Evolutionary conservation across 495 filamentous ascomycete genomes (phyloP).

Genomic region (Penicillium daleae): DNA sequence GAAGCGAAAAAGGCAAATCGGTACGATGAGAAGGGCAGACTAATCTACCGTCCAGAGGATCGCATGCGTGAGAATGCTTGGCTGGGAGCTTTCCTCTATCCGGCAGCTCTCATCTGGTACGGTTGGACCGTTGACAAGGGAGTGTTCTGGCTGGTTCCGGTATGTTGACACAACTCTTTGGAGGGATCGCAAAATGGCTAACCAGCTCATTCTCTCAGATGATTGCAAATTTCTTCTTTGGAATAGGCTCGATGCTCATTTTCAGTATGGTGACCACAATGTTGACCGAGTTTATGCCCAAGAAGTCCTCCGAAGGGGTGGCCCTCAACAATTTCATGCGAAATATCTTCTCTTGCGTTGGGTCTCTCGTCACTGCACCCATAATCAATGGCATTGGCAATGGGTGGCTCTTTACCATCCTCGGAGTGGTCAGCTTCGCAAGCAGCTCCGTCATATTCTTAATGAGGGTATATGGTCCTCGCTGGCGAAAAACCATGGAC

Average conservation of each 20-base stretch:
- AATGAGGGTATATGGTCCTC: conserved; percentile 66
- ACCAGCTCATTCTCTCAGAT: conserved; percentile 41
- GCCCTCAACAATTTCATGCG: conserved; percentile 78
- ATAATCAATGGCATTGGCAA: conserved; percentile 81
- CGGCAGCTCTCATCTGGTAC: conserved; percentile 67
- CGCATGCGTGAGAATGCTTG: conserved; percentile 89
- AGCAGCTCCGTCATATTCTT: conserved; percentile 61
- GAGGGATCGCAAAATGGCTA: background rate
- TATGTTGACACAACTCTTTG: conserved; percentile 48
- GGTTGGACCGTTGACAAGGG: conserved; percentile 66
- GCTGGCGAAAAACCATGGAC: conserved; percentile 74
- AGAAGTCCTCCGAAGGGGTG: conserved; percentile 71
- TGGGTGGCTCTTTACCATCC: conserved; percentile 85
- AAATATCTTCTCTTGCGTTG: conserved; percentile 84
- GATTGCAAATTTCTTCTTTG: conserved; percentile 88
- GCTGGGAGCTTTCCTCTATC: conserved; percentile 77
- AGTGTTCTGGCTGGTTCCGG: conserved; percentile 63
- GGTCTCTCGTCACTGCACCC: conserved; percentile 72
- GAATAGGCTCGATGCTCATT: conserved; percentile 85
- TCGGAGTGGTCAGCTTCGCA: conserved; percentile 65
- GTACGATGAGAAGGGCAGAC: conserved; percentile 69
- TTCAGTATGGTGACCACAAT: conserved; percentile 80
- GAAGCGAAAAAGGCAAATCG: conserved; percentile 73
- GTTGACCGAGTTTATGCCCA: conserved; percentile 90
- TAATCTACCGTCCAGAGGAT: conserved; percentile 81